These are phyloP conservation scores for Talaromyces sp. DNA, from an alignment of 2,329 filamentous ascomycete species.

Conservation along the genomic window DNA sequence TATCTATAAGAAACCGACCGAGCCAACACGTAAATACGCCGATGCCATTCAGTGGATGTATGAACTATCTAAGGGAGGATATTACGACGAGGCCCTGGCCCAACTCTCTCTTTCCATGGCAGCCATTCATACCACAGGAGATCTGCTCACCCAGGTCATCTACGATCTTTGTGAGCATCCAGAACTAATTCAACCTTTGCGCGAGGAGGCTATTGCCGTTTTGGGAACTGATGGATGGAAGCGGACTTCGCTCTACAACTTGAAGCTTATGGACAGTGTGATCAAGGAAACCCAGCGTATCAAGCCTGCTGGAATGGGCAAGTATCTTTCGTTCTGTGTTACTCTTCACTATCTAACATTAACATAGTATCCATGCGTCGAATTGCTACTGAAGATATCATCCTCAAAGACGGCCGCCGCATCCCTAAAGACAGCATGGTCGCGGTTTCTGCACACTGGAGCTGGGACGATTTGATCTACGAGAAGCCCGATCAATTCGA, in stretches of 20 bases:
- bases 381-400: conserved; percentile 20
- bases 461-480: conserved; percentile 40
- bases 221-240: conserved; percentile 11
- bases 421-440: conserved; percentile 48
- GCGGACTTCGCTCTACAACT: conserved; percentile 1
- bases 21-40: not conserved
- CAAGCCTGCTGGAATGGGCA: conserved; percentile 23
- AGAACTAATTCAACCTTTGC: conserved; percentile 15
- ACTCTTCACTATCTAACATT: not conserved
- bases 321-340: conserved; percentile 2
- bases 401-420: conserved; percentile 44
- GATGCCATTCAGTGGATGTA: conserved; percentile 25
- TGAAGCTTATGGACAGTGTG: conserved; percentile 29
- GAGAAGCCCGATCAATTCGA: conserved; percentile 49
- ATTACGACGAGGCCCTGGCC: conserved; percentile 21
- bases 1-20: not conserved
- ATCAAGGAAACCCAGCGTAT: conserved; percentile 27
- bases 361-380: conserved; percentile 23
- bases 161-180: conserved; percentile 16
- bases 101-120: conserved; percentile 24
- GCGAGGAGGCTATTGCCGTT: conserved; percentile 10
- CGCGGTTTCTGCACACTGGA: conserved; percentile 14
- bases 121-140: conserved; percentile 22
- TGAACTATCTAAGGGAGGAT: conserved; percentile 19
- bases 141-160: conserved; percentile 18